These are phyloP conservation scores for Chlorokybus atmophyticus DNA, from an alignment of 139 green algal species.

Conservation along the genomic window DNA sequence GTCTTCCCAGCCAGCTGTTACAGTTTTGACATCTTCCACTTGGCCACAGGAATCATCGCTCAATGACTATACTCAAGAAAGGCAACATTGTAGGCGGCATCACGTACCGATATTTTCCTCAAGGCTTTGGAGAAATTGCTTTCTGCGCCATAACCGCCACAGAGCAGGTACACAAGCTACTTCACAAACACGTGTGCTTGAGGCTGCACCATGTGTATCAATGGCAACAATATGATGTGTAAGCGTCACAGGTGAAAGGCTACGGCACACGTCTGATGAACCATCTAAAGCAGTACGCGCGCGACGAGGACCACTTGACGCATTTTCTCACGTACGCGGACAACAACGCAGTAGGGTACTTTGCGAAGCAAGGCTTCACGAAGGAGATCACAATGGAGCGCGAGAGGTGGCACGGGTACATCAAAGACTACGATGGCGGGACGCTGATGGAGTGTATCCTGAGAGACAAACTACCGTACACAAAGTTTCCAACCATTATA, in stretches of 20 bases:
- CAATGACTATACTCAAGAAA: slow-evolving; percentile 35
- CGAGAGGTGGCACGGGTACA: slow-evolving; percentile 48
- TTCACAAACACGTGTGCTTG: slow-evolving; percentile 76
- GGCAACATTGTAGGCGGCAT: slow-evolving; percentile 74
- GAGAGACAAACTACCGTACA: slow-evolving; percentile 52
- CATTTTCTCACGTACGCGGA: slow-evolving; percentile 98
- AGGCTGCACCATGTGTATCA: slow-evolving; percentile 45
- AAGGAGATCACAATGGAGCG: slow-evolving; percentile 57
- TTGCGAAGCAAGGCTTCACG: slow-evolving; percentile 91
- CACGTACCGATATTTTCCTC: slow-evolving; percentile 54
- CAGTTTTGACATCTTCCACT: too few relatives aligned
- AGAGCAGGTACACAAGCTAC: slow-evolving; percentile 67
- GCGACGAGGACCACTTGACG: slow-evolving; percentile 52
- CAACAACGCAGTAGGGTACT: slow-evolving; percentile 98
- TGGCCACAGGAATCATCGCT: slow-evolving; percentile 31
- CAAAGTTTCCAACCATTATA: slow-evolving; percentile 39
- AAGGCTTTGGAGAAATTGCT: slow-evolving; percentile 85
- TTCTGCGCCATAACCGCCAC: slow-evolving; percentile 89
- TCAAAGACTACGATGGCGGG: slow-evolving; percentile 98
- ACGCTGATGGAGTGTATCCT: slow-evolving; percentile 95
- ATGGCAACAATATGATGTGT: too few relatives aligned
- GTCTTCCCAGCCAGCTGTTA: too few relatives aligned
- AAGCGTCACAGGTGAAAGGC: slow-evolving; percentile 51
- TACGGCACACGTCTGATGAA: slow-evolving; percentile 97
- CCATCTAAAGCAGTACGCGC: slow-evolving; percentile 59